Conservation (phyloP, 345 rosid species). For the Carallia brachiata region DNA sequence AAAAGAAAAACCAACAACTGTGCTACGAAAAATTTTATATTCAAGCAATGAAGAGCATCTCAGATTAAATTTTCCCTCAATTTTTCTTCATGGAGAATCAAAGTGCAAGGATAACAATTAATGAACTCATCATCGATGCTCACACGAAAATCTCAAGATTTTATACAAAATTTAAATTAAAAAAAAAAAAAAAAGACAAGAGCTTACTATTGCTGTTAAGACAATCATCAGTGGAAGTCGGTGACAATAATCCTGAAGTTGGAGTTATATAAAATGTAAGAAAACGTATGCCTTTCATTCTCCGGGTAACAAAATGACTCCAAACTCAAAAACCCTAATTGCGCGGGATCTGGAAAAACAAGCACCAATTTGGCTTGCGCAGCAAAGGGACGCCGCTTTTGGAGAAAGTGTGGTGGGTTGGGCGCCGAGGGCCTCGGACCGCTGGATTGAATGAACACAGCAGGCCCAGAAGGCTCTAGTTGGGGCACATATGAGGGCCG, state of each 20-base stretch:
- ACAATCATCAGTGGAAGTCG: no score
- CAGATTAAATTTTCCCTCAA: slow-evolving; percentile 40
- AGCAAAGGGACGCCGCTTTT: no score
- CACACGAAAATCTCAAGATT: background rate
- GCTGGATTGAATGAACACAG: no score
- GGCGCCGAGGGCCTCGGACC: no score
- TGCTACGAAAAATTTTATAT: background rate
- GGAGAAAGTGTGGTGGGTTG: no score
- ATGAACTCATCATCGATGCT: slow-evolving; percentile 47
- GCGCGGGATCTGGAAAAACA: background rate
- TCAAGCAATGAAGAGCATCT: slow-evolving; percentile 24
- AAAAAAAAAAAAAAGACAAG: background rate
- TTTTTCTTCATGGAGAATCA: slow-evolving; percentile 59
- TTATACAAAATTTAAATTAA: background rate
- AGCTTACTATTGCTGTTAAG: no score
- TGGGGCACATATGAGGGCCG: no score
- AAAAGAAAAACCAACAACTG: background rate
- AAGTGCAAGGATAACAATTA: slow-evolving; percentile 71
- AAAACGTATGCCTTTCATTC: no score
- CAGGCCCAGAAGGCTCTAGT: no score
- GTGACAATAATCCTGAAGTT: no score
- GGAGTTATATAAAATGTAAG: no score
- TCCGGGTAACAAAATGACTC: background rate
- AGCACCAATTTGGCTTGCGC: no score
- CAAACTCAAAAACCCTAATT: background rate